Evolutionary conservation across 805 yeast species (phyloP).

Genomic region (Hanseniaspora taiwanica): DNA sequence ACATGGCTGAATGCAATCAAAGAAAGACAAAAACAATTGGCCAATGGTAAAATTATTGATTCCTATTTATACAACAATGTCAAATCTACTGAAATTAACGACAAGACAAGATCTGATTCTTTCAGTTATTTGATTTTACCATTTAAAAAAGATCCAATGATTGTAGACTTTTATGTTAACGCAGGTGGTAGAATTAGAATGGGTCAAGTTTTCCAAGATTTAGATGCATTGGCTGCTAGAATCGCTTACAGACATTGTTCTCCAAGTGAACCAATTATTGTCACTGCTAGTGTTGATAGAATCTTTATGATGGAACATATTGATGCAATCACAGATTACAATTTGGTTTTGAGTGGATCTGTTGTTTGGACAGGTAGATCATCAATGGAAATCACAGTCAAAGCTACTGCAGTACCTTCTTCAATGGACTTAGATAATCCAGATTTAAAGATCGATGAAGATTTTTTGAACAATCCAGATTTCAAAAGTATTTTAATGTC

Average conservation of each 20-base stretch:
- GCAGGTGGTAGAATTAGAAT: conserved; percentile 85
- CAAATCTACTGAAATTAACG: conserved; percentile 53
- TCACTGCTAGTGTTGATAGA: conserved; percentile 89
- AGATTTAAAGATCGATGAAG: conserved; percentile 37
- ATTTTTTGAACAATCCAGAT: conserved; percentile 34
- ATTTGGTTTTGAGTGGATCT: conserved; percentile 76
- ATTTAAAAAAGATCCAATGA: conserved; percentile 68
- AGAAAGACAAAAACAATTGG: conserved; percentile 55
- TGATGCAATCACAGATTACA: conserved; percentile 61
- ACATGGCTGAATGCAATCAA: conserved; percentile 82
- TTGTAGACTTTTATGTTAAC: conserved; percentile 78
- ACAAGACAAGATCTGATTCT: conserved; percentile 67
- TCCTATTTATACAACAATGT: conserved; percentile 62
- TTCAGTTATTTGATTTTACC: conserved; percentile 60
- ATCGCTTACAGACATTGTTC: conserved; percentile 85
- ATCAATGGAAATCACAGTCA: conserved; percentile 89
- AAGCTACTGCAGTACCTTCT: conserved; percentile 66
- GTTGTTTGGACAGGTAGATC: conserved; percentile 93
- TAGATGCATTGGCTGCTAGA: conserved; percentile 88
- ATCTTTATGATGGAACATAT: conserved; percentile 76
- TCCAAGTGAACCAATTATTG: conserved; percentile 94
- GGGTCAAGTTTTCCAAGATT: conserved; percentile 88
- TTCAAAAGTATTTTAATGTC: conserved; percentile 74
- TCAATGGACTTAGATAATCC: no score
- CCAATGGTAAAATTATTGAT: conserved; percentile 62